phyloP scores from a whole-genome alignment of 176 grass and related monocot species.

The Typha latifolia region DNA sequence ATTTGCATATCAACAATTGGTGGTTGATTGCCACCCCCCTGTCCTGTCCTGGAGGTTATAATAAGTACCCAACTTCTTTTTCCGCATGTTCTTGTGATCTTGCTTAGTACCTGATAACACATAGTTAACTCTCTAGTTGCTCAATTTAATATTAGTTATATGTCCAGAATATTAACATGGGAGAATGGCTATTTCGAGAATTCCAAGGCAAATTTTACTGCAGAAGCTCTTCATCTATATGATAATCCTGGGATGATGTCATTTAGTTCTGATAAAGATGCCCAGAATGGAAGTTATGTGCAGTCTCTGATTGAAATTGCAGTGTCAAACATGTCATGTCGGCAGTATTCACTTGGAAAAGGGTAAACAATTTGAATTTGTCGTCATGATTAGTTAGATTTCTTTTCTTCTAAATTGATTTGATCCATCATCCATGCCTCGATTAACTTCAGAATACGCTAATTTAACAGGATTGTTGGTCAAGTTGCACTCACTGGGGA shows the following conservation, averaged over 20 bases:
- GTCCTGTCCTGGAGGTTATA: too few species aligned
- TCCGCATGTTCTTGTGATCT: background rate
- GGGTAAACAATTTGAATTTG: conserved; percentile 33
- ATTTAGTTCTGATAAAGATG: conserved; percentile 21
- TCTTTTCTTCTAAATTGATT: conserved; percentile 5
- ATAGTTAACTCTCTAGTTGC: background rate
- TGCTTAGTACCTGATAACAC: background rate
- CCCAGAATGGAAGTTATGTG: conserved; percentile 17
- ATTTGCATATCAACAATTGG: too few species aligned
- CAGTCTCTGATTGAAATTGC: conserved; percentile 33
- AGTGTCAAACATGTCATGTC: conserved; percentile 32
- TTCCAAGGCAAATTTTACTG: conserved; percentile 2
- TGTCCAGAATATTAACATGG: conserved; percentile 55
- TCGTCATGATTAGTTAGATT: background rate
- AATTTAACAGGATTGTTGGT: conserved; percentile 44
- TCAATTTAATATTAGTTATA: conserved; percentile 14
- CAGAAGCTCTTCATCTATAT: conserved; percentile 10
- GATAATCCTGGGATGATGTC: conserved; percentile 19
- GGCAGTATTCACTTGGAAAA: conserved; percentile 54
- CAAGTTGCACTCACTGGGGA: conserved; percentile 43
- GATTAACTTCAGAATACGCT: background rate
- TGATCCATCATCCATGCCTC: background rate
- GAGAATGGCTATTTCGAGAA: conserved; percentile 42
- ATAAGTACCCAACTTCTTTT: background rate
- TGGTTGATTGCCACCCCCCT: too few species aligned